These are phyloP conservation scores for Solanum hybrid DNA, from an alignment of 305 asterid species.

Conservation along the genomic window DNA sequence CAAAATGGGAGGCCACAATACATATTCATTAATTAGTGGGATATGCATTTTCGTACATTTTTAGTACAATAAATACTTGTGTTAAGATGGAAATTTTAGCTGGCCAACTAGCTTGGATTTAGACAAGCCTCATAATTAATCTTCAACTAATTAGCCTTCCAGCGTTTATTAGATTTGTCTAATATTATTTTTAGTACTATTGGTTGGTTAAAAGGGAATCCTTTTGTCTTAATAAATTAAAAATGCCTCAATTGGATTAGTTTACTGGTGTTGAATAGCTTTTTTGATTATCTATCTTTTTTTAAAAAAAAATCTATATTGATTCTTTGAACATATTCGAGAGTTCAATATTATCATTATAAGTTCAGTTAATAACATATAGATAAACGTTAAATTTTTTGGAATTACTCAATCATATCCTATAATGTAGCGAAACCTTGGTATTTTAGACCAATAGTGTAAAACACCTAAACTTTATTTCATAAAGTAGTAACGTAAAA, in stretches of 20 bases:
- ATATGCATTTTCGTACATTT: background rate
- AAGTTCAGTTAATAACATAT: background rate
- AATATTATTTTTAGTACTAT: background rate
- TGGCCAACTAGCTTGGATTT: constrained; percentile 2
- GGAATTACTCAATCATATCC: background rate
- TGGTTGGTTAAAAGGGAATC: background rate
- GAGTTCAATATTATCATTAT: background rate
- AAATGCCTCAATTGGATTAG: background rate
- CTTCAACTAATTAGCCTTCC: background rate
- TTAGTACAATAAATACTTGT: background rate
- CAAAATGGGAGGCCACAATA: constrained; percentile 21
- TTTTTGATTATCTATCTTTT: background rate
- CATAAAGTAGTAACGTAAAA: background rate
- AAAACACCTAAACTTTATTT: background rate
- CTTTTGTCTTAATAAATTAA: background rate
- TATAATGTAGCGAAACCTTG: background rate
- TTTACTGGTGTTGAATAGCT: background rate
- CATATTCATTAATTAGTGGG: background rate
- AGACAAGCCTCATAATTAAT: background rate
- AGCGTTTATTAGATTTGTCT: background rate
- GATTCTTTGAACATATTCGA: background rate
- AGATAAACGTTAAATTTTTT: background rate
- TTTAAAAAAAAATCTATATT: background rate
- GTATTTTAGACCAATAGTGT: background rate
- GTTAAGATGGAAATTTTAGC: background rate